Percentiles rank a stretch among this genome's conserved stretches.
phyloP scores from a whole-genome alignment of 441 rosid genomes.

The Geranium incanum region DNA sequence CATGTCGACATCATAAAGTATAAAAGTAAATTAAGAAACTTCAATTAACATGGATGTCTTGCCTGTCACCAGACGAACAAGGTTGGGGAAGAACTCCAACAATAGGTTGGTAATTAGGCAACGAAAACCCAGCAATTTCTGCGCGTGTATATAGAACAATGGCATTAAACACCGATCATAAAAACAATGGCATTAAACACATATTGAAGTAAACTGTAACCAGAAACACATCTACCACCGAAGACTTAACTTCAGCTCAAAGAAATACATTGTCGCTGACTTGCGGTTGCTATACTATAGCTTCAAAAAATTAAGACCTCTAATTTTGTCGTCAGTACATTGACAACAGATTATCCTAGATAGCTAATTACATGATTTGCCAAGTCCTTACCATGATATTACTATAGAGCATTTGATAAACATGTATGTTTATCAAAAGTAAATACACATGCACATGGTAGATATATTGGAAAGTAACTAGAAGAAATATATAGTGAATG shows the following conservation, averaged over 20 bases:
- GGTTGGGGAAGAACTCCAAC: slow-evolving; percentile 68
- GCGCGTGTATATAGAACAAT: slow-evolving; percentile 25
- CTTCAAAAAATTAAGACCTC: neutral
- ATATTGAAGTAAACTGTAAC: neutral
- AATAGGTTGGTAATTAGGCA: slow-evolving; percentile 39
- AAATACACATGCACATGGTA: neutral
- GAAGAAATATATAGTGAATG: neutral
- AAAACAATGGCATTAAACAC: slow-evolving; percentile 18
- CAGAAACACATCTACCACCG: neutral
- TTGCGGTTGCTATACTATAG: neutral
- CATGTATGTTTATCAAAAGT: neutral
- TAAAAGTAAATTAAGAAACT: slow-evolving; percentile 10
- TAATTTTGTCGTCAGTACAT: neutral
- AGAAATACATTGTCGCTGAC: neutral
- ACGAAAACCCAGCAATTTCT: slow-evolving; percentile 44
- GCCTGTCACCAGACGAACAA: slow-evolving; percentile 47
- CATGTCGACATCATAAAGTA: slow-evolving; percentile 10
- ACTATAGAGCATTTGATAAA: neutral
- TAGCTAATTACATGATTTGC: neutral
- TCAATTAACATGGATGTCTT: slow-evolving; percentile 18
- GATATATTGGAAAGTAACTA: neutral
- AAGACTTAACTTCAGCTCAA: slow-evolving; percentile 5
- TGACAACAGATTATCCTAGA: neutral
- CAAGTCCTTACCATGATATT: neutral
- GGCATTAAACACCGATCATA: slow-evolving; percentile 8